Conservation (phyloP, 768 basidiomycete species). For the Galerina marginata region DNA sequence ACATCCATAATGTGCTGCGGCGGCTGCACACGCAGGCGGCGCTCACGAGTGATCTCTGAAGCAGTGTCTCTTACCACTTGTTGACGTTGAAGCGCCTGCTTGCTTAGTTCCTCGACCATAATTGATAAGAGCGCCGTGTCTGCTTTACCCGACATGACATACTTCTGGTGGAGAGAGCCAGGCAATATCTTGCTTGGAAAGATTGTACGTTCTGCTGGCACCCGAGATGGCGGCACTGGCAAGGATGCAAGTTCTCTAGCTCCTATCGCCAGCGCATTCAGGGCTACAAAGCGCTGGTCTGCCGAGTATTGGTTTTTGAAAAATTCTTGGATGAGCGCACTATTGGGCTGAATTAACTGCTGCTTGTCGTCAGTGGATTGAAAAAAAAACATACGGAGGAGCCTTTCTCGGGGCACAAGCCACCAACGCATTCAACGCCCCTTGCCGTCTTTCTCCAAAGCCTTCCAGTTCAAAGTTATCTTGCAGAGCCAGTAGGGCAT, state of each 20-base stretch:
- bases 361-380: background rate
- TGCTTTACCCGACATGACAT: slow-evolving; percentile 50
- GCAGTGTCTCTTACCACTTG: slow-evolving; percentile 59
- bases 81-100: slow-evolving; percentile 64
- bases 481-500: slow-evolving; percentile 74
- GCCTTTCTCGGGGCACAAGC: slow-evolving; percentile 77
- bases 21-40: slow-evolving; percentile 68
- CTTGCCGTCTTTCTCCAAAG: slow-evolving; percentile 80
- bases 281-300: slow-evolving; percentile 81
- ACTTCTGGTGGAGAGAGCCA: slow-evolving; percentile 69
- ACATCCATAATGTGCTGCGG: slow-evolving; percentile 53
- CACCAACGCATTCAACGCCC: slow-evolving; percentile 78
- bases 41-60: slow-evolving; percentile 73
- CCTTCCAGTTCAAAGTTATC: slow-evolving; percentile 84
- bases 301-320: slow-evolving; percentile 93
- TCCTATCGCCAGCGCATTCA: slow-evolving; percentile 86
- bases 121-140: slow-evolving; percentile 51
- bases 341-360: slow-evolving; percentile 31
- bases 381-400: slow-evolving; percentile 61
- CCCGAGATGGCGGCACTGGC: slow-evolving; percentile 40
- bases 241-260: slow-evolving; percentile 78
- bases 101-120: slow-evolving; percentile 68
- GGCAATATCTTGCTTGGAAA: slow-evolving; percentile 90
- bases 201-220: slow-evolving; percentile 39
- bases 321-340: slow-evolving; percentile 88